Percentiles rank a stretch among this genome's conserved stretches.
phyloP scores from a whole-genome alignment of 192 early-diverging fungal genomes.

The Coemansia sp. region DNA sequence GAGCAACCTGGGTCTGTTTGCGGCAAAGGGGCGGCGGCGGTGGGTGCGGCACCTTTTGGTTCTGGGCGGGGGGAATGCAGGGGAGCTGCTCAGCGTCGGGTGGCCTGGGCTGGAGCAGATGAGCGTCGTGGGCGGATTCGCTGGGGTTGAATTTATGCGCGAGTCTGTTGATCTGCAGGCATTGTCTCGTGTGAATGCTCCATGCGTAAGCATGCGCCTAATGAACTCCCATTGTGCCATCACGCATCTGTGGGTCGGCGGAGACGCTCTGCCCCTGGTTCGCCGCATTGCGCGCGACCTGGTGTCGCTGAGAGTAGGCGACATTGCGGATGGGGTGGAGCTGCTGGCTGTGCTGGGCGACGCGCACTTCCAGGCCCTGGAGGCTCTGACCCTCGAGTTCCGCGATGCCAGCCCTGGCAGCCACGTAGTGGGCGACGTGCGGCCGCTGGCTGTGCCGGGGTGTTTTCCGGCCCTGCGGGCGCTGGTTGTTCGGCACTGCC shows the following conservation, averaged over 20 bases:
- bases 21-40: background rate
- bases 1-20: conserved; percentile 9
- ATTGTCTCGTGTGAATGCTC: background rate
- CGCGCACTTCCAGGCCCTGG: conserved; percentile 5
- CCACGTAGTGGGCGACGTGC: background rate
- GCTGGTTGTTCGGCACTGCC: background rate
- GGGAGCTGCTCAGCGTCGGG: background rate
- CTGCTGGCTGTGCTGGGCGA: background rate
- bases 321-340: conserved; percentile 5
- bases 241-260: background rate
- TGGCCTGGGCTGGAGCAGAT: background rate
- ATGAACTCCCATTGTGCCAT: background rate
- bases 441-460: background rate
- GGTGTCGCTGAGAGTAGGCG: background rate
- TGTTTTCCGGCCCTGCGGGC: background rate
- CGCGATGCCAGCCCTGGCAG: background rate
- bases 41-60: conserved; percentile 10
- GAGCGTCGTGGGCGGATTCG: background rate
- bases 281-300: background rate
- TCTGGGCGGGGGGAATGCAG: background rate
- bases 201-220: background rate
- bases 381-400: conserved; percentile 1
- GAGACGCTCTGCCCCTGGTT: background rate
- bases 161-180: background rate
- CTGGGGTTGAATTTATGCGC: conserved; percentile 6